Evolutionary conservation across 371 early-diverging fungal species (phyloP).

Genomic region (Catenaria anguillulae): DNA sequence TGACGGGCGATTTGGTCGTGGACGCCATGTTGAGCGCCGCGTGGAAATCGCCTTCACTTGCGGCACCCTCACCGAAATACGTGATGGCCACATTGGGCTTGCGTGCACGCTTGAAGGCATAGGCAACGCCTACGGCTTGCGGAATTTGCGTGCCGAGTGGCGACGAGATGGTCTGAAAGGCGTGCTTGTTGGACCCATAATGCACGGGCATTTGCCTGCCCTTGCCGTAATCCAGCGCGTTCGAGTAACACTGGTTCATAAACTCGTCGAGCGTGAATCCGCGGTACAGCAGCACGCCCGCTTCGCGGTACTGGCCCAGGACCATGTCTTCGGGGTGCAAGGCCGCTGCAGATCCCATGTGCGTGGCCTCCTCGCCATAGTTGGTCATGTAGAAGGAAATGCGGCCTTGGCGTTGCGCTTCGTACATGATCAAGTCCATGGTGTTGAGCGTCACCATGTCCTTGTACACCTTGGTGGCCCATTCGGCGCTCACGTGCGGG

Average conservation of each 20-base stretch:
- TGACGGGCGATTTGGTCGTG: conserved; percentile 72
- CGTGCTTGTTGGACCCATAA: conserved; percentile 67
- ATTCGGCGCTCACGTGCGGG: conserved; percentile 52
- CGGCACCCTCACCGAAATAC: conserved; percentile 97
- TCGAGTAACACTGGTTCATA: conserved; percentile 92
- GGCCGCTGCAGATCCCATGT: conserved; percentile 82
- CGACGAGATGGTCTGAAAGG: conserved; percentile 93
- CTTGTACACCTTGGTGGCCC: conserved; percentile 62
- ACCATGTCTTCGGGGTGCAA: conserved; percentile 67
- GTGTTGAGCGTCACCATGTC: conserved; percentile 76
- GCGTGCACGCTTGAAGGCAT: conserved; percentile 71
- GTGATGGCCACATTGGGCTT: conserved; percentile 64
- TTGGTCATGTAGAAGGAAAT: conserved; percentile 97
- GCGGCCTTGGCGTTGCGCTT: conserved; percentile 95
- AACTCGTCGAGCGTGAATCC: conserved; percentile 84
- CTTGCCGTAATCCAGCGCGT: conserved; percentile 74
- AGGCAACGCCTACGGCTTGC: conserved; percentile 90
- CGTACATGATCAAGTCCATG: conserved; percentile 88
- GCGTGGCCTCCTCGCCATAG: conserved; percentile 90
- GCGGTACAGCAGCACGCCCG: conserved; percentile 79
- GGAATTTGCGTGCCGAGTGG: conserved; percentile 94
- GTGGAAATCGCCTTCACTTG: conserved; percentile 95
- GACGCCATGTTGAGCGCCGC: conserved; percentile 94
- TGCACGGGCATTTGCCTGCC: conserved; percentile 98
- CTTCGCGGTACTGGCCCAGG: conserved; percentile 93